Conservation (phyloP, 768 basidiomycete species). For the Candolleomyces eurysporus region DNA sequence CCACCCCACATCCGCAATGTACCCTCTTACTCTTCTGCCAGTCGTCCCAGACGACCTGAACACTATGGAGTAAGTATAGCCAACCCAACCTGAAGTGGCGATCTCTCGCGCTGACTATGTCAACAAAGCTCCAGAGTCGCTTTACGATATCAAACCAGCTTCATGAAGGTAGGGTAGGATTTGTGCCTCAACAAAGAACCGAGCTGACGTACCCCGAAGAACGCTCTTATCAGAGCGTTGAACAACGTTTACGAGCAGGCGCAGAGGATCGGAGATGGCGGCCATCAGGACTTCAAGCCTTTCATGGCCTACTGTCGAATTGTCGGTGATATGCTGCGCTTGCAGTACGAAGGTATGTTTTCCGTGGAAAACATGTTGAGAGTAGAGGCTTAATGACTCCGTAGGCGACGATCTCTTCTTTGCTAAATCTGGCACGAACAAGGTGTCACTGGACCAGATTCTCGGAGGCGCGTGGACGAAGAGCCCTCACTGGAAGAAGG, state of each 20-base stretch:
- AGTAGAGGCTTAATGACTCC: background rate
- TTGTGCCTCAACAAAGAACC: background rate
- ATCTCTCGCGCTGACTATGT: background rate
- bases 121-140: conserved; percentile 11
- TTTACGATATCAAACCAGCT: conserved; percentile 23
- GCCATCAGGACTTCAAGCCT: conserved; percentile 11
- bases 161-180: conserved; percentile 24
- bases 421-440: conserved; percentile 8
- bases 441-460: conserved; percentile 11
- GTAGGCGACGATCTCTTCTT: conserved; percentile 27
- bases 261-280: conserved; percentile 9
- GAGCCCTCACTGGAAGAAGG: background rate
- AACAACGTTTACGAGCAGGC: conserved; percentile 21
- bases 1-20: conserved; percentile 9
- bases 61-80: conserved; percentile 19
- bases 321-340: conserved; percentile 18
- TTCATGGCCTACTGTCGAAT: conserved; percentile 23
- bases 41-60: conserved; percentile 20
- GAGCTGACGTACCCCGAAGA: conserved; percentile 13
- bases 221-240: conserved; percentile 24
- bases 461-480: conserved; percentile 10
- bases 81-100: no score
- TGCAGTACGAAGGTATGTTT: conserved; percentile 22
- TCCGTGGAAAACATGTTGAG: background rate
- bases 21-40: conserved; percentile 23